Base-by-base conservation (phyloP, 1,139 yeast species). In the Hanseniaspora gamundiae region DNA sequence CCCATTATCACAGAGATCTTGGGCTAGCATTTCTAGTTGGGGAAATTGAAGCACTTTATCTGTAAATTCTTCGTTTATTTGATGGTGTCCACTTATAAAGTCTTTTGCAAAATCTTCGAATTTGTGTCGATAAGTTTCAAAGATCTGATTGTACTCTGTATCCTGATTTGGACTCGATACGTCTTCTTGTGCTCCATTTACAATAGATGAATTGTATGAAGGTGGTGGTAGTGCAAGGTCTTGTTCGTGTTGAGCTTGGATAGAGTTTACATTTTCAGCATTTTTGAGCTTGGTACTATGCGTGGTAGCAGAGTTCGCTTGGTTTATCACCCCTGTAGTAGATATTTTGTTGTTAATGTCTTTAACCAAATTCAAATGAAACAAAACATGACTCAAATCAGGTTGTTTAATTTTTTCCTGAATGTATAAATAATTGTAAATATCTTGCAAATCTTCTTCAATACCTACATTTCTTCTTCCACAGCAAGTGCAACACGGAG, bases 401-500 rank as follows among this genome's bases (percentile, higher is more conserved):
- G 62, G 57, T 42, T 59, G 60, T 27, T 53, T 52, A 39, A 54
- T 52, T 44, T 50, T 59, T 38, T 61, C 63, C 17, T 54, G 47
- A 27, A 55, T 61, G 42, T 55, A 60, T 21, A 60, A 73, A 4
- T 73, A 70, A 48, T 74, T 74, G 53, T 84, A 86, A 40, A 87
- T 74, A 45, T 77, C 75, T 53, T 82, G 88, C 56, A 88, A 71
- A 56, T 85, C 95, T 51, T 78, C 80, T 55, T 84, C 93, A 52
- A 86, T 75, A 27, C 87, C 76, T 48, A 70, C 66, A 51, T 80
- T 76, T 52, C 83, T 78, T 43, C 86, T 73, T 1, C 93, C 94
- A 63, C 97, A 88, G 27, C 78, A 67, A 20, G 28, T 31, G 29
- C 33, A 36, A 13, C 31, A 19, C n/a, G 33, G 19, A 21, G 24